Evolutionary conservation across 345 rosid genomes (phyloP).

Genomic region (Barbarea vulgaris): DNA sequence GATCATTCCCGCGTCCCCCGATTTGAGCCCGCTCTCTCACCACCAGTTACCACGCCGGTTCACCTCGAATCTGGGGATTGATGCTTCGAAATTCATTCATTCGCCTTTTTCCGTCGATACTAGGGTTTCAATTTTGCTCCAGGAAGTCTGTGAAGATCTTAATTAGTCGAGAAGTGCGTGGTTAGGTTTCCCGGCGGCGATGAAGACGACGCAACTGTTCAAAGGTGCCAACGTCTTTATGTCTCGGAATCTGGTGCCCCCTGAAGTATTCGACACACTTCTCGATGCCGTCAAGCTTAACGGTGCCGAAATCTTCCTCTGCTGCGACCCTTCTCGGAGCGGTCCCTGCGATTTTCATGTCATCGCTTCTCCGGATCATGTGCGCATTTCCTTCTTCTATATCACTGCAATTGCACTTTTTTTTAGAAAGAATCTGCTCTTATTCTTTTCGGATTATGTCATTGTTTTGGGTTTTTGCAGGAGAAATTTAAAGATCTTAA

Average conservation of each 20-base stretch:
- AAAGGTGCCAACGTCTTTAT: constrained; percentile 72
- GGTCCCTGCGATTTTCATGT: constrained; percentile 75
- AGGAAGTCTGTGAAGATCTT: background rate
- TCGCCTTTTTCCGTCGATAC: background rate
- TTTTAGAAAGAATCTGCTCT: background rate
- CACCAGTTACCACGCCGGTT: constrained; percentile 17
- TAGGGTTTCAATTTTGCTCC: background rate
- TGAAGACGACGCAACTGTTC: constrained; percentile 69
- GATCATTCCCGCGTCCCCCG: constrained; percentile 31
- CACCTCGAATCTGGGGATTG: background rate
- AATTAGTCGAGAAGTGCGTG: background rate
- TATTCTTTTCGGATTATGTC: background rate
- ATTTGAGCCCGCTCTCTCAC: background rate
- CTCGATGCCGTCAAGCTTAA: constrained; percentile 83
- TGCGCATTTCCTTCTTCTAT: constrained; percentile 5
- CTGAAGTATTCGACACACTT: constrained; percentile 82
- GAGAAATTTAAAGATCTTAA: constrained; percentile 88
- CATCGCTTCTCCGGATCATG: constrained; percentile 79
- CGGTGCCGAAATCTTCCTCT: constrained; percentile 82
- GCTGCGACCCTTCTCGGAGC: constrained; percentile 91
- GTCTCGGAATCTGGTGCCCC: constrained; percentile 86
- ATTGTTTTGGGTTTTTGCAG: constrained; percentile 43
- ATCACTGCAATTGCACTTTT: background rate
- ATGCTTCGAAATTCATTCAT: background rate
- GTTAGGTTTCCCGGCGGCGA: constrained; percentile 39